Percentiles rank a stretch among this genome's conserved stretches.
phyloP scores from a whole-genome alignment of 2,329 filamentous ascomycete species.

The Didymella arachidicola region DNA sequence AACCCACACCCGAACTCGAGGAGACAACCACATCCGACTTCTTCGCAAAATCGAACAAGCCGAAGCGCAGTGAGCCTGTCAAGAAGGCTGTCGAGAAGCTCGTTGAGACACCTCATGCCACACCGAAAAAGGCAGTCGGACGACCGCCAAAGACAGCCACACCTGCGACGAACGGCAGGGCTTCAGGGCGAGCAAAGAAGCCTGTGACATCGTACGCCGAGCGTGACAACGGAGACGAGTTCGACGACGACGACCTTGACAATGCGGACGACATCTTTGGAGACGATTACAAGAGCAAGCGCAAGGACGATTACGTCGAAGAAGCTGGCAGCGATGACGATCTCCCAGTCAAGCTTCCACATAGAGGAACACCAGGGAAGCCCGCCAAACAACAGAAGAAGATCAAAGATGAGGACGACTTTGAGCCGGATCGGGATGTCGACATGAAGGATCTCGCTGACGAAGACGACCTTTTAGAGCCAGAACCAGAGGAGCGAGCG shows the following conservation, averaged over 20 bases:
- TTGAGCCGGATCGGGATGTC: constrained; percentile 57
- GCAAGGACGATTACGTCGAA: constrained; percentile 75
- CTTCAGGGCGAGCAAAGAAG: constrained; percentile 53
- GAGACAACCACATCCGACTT: constrained; percentile 69
- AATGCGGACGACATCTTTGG: constrained; percentile 84
- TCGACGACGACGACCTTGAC: constrained; percentile 57
- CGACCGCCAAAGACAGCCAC: constrained; percentile 45
- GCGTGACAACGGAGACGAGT: constrained; percentile 69
- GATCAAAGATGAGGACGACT: constrained; percentile 52
- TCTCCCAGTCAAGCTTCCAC: constrained; percentile 40
- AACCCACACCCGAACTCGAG: constrained; percentile 59
- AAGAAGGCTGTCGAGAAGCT: constrained; percentile 43
- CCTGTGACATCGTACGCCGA: constrained; percentile 54
- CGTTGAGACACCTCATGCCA: constrained; percentile 43
- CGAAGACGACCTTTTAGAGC: constrained; percentile 56
- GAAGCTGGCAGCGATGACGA: constrained; percentile 42
- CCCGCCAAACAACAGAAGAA: constrained; percentile 58
- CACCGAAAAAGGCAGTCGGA: constrained; percentile 46
- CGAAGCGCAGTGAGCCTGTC: constrained; percentile 58
- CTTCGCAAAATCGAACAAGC: constrained; percentile 66
- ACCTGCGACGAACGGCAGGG: constrained; percentile 46
- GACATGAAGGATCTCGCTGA: constrained; percentile 61
- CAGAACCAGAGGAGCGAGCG: constrained; percentile 54
- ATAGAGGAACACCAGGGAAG: constrained; percentile 49
- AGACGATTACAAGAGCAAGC: constrained; percentile 70